Evolutionary conservation across 1,139 yeast genomes (phyloP).

Genomic region (Spathaspora sp.): DNA sequence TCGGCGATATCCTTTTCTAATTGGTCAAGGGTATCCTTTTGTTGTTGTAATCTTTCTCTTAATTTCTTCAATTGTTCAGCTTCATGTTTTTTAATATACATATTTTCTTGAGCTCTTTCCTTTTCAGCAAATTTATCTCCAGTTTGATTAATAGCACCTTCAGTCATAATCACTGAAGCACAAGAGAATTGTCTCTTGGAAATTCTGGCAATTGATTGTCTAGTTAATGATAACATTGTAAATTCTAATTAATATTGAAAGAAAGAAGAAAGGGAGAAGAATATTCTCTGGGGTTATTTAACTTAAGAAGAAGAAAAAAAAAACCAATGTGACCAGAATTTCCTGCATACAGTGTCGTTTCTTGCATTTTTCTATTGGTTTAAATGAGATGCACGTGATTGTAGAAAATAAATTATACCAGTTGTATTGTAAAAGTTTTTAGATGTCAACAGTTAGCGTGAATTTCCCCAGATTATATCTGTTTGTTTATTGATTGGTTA

Average conservation of each 20-base stretch:
- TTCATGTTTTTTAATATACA: constrained; percentile 47
- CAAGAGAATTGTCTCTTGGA: constrained; percentile 39
- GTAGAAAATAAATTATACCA: neutral
- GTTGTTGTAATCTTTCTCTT: constrained; percentile 45
- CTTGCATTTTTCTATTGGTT: constrained; percentile 1
- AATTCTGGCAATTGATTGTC: constrained; percentile 21
- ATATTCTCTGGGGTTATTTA: neutral
- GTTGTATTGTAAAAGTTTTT: neutral
- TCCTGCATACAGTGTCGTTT: neutral
- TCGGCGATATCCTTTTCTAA: constrained; percentile 42
- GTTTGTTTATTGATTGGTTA: neutral
- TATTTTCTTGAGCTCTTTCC: constrained; percentile 47
- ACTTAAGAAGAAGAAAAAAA: neutral
- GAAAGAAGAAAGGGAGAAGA: neutral
- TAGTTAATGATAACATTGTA: constrained; percentile 37
- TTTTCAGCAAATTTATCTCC: constrained; percentile 40
- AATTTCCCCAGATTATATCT: neutral
- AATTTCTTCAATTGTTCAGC: constrained; percentile 49
- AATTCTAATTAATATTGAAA: neutral
- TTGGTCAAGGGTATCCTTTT: constrained; percentile 43
- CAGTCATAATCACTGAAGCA: constrained; percentile 31
- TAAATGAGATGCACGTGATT: neutral
- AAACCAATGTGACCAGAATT: neutral
- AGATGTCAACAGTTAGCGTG: neutral
- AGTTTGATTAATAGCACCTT: constrained; percentile 25